Conservation (phyloP, 805 yeast genomes). For the Yarrowia bubula region DNA sequence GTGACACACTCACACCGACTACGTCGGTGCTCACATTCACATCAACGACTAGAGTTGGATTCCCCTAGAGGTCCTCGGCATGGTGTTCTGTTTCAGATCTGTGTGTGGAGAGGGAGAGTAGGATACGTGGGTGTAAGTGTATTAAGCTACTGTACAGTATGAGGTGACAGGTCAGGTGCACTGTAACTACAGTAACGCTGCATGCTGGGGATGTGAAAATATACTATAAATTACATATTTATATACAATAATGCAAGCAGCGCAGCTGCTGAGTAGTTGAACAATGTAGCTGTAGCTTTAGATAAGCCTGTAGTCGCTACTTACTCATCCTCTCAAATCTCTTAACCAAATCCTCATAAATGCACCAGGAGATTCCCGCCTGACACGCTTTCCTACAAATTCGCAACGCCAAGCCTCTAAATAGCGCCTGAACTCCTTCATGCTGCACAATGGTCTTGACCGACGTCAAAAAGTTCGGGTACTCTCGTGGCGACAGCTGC, state of each 20-base stretch:
- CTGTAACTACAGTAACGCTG: no score
- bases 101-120: no score
- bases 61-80: no score
- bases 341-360: conserved; percentile 80
- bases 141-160: no score
- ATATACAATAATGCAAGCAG: background rate
- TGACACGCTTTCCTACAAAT: conserved; percentile 81
- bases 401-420: conserved; percentile 81
- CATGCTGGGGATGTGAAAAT: background rate
- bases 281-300: background rate
- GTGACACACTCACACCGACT: no score
- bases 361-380: conserved; percentile 96
- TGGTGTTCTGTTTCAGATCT: no score
- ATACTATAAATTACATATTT: conserved; percentile 18
- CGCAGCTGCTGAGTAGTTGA: no score
- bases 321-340: conserved; percentile 5
- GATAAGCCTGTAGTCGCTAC: background rate
- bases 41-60: no score
- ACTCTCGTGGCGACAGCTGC: conserved; percentile 62
- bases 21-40: no score
- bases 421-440: conserved; percentile 57
- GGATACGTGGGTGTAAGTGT: no score
- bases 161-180: no score
- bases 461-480: conserved; percentile 47
- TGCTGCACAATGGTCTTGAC: conserved; percentile 41